A percentile compares a stretch with the other conserved stretches of the same genome.
phyloP scores from a whole-genome alignment of 768 basidiomycete genomes.

The Mycena belliarum region DNA sequence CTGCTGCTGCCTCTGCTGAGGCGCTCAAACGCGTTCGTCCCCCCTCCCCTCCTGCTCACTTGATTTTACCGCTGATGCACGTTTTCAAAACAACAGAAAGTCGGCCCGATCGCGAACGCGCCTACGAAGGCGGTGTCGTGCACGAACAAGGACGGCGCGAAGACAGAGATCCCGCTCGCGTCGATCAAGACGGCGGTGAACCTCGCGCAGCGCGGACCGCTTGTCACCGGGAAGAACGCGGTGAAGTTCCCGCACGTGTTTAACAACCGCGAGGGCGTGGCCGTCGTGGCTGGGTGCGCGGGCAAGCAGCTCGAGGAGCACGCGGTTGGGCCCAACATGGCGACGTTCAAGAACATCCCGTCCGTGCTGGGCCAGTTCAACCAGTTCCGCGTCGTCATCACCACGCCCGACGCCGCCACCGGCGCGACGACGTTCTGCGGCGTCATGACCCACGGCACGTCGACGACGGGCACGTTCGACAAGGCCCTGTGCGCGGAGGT shows the following conservation, averaged over 20 bases:
- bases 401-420: conserved; percentile 14
- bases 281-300: conserved; percentile 6
- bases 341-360: conserved; percentile 18
- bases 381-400: conserved; percentile 23
- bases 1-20: background rate
- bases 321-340: conserved; percentile 15
- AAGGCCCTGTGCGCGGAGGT: too few relatives aligned
- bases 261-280: background rate
- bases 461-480: too few relatives aligned
- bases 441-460: too few relatives aligned
- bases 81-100: background rate
- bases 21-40: conserved; percentile 7
- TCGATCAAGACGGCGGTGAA: background rate
- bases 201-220: conserved; percentile 17
- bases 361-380: conserved; percentile 17
- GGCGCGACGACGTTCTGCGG: conserved; percentile 21
- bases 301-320: conserved; percentile 19
- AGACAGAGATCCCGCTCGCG: conserved; percentile 6
- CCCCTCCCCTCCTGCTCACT: background rate
- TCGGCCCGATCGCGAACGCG: conserved; percentile 10
- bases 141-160: conserved; percentile 1
- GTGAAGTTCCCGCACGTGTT: conserved; percentile 19
- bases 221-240: conserved; percentile 1
- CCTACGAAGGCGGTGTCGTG: conserved; percentile 10
- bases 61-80: background rate